Evolutionary conservation across 208 protist genomes (phyloP).

Genomic region (Novymonas esmeraldas): DNA sequence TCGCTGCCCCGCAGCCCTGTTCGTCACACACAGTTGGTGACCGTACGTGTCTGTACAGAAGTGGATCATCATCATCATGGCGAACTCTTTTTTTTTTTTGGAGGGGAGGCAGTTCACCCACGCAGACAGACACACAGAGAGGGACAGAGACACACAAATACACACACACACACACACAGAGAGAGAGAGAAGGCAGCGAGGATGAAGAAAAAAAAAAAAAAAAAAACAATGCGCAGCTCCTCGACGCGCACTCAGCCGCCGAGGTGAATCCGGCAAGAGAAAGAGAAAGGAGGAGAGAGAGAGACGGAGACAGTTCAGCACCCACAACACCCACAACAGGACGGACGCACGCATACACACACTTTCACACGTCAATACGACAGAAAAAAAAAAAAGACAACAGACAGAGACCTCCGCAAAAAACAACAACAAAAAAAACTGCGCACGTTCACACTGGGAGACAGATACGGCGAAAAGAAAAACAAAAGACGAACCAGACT

Average conservation of each 20-base stretch:
- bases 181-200: not conserved
- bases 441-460: not conserved
- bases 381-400: conserved; percentile 6
- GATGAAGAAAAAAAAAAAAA: not conserved
- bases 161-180: not conserved
- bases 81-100: too few species aligned
- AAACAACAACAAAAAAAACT: not conserved
- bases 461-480: too few species aligned
- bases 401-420: not conserved
- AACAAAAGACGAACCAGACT: too few species aligned
- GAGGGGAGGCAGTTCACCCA: too few species aligned
- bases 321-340: not conserved
- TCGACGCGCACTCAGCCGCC: too few species aligned
- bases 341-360: not conserved
- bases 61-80: too few species aligned
- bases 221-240: not conserved
- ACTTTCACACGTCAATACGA: not conserved
- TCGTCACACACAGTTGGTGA: too few species aligned
- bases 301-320: not conserved
- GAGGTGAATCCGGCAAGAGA: too few species aligned
- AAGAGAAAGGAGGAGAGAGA: conserved; percentile 4
- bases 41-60: too few species aligned
- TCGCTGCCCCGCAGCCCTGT: too few species aligned
- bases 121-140: not conserved
- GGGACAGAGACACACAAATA: not conserved